These are phyloP conservation scores for Nasturtium officinale DNA, from an alignment of 345 rosid species.

Conservation along the genomic window DNA sequence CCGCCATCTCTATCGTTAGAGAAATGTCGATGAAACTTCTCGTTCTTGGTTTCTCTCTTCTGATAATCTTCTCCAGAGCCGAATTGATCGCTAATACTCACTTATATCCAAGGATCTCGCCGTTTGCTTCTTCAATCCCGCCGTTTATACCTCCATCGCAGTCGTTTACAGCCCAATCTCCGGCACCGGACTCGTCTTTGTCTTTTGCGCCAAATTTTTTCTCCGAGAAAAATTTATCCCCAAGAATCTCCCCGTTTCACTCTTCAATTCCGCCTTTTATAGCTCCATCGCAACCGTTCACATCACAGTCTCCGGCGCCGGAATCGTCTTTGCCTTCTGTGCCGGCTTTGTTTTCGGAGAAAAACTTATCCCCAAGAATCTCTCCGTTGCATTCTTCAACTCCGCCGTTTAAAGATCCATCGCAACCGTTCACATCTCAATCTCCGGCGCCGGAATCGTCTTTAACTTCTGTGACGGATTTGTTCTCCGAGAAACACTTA, in stretches of 20 bases:
- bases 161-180: conserved; percentile 5
- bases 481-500: conserved; percentile 47
- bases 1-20: conserved; percentile 36
- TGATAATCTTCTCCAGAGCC: conserved; percentile 43
- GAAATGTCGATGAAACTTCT: conserved; percentile 48
- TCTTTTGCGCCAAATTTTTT: conserved; percentile 59
- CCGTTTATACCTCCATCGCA: conserved; percentile 29
- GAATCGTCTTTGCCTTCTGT: conserved; percentile 43
- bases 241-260: conserved; percentile 22
- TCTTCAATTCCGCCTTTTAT: conserved; percentile 22
- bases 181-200: conserved; percentile 40
- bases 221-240: conserved; percentile 26
- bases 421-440: not conserved
- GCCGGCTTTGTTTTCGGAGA: conserved; percentile 60
- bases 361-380: conserved; percentile 21
- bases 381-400: conserved; percentile 6
- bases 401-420: conserved; percentile 31
- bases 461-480: conserved; percentile 50
- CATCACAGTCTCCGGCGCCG: conserved; percentile 12
- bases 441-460: conserved; percentile 40
- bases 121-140: conserved; percentile 12
- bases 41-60: conserved; percentile 43
- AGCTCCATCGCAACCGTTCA: conserved; percentile 16
- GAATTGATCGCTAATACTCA: conserved; percentile 27
- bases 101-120: conserved; percentile 17